phyloP scores from a whole-genome alignment of 768 basidiomycete species.

The Saitozyma sp. region DNA sequence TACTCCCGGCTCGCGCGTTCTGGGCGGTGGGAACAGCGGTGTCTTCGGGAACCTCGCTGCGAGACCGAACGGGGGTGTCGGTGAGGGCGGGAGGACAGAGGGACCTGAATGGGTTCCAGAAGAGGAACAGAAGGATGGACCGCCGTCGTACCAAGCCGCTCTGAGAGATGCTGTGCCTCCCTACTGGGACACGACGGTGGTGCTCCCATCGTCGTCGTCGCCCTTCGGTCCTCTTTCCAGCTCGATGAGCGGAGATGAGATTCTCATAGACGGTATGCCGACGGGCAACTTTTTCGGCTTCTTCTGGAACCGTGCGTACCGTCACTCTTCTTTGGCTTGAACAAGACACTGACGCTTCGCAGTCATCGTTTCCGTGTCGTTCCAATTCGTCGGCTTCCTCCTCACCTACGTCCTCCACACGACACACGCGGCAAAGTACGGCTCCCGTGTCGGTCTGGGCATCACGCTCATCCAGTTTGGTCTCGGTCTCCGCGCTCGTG shows the following conservation, averaged over 20 bases:
- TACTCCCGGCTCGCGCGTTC: slow-evolving; percentile 17
- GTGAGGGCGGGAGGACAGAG: slow-evolving; percentile 32
- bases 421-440: slow-evolving; percentile 89
- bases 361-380: slow-evolving; percentile 85
- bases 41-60: slow-evolving; percentile 94
- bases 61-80: slow-evolving; percentile 64
- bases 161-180: slow-evolving; percentile 86
- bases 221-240: slow-evolving; percentile 59
- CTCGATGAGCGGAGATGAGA: slow-evolving; percentile 62
- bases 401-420: slow-evolving; percentile 82
- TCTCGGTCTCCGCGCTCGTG: slow-evolving; percentile 66
- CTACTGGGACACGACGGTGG: slow-evolving; percentile 96
- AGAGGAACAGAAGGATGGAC: slow-evolving; percentile 73
- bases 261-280: slow-evolving; percentile 83
- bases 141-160: slow-evolving; percentile 88
- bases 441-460: slow-evolving; percentile 92
- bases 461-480: slow-evolving; percentile 93
- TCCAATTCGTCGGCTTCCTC: slow-evolving; percentile 82
- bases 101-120: slow-evolving; percentile 69
- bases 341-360: slow-evolving; percentile 55
- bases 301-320: slow-evolving; percentile 47
- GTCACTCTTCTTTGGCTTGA: not conserved
- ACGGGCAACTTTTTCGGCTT: slow-evolving; percentile 63
- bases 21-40: slow-evolving; percentile 71
- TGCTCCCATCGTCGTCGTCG: slow-evolving; percentile 62